A percentile compares a stretch with the other conserved stretches of the same genome.
phyloP scores from a whole-genome alignment of 2,329 filamentous ascomycete species.

The Talaromyces piceae region DNA sequence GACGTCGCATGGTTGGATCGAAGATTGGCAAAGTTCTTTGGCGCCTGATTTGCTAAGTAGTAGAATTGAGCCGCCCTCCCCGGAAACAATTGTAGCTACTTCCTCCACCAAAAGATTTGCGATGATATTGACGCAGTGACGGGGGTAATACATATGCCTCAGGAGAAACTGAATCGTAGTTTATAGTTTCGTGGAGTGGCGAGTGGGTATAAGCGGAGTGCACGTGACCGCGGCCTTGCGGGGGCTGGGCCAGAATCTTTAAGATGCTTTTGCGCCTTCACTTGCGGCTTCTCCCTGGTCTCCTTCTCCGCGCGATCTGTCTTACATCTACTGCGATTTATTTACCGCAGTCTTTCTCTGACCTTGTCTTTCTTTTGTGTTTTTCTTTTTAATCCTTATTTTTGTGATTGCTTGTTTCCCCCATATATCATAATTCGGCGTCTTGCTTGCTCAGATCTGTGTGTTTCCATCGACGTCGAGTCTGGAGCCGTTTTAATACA shows the following conservation, averaged over 20 bases:
- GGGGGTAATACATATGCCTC: too few species aligned
- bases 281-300: not conserved
- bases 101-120: too few species aligned
- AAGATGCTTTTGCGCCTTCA: not conserved
- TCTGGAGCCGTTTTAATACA: not conserved
- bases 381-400: not conserved
- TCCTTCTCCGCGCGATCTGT: not conserved
- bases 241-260: not conserved
- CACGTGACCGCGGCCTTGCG: not conserved
- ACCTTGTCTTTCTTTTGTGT: not conserved
- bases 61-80: too few species aligned
- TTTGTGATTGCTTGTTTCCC: not conserved
- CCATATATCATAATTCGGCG: not conserved
- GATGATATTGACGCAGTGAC: too few species aligned
- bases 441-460: not conserved
- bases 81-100: too few species aligned
- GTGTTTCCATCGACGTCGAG: not conserved
- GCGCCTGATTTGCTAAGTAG: not conserved
- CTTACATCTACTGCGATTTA: not conserved
- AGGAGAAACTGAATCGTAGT: too few species aligned
- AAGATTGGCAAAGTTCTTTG: slow-evolving; percentile 49
- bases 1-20: slow-evolving; percentile 67
- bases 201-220: too few species aligned
- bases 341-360: not conserved
- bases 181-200: too few species aligned